Evolutionary conservation across 176 grass and related monocot species (phyloP).

Genomic region (Calamus simplicifolius): DNA sequence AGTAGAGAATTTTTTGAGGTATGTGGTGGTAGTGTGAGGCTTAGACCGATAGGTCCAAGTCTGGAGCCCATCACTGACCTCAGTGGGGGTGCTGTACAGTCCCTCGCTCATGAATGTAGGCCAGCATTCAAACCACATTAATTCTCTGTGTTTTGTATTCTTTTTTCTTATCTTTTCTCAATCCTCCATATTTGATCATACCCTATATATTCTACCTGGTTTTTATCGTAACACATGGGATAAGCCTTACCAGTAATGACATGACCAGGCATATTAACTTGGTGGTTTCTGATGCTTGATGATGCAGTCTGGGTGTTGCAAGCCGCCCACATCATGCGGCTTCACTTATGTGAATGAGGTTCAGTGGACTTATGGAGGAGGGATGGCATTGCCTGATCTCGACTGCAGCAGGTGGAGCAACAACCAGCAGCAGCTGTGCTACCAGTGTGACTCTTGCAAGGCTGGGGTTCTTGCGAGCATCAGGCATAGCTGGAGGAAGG

Average conservation of each 20-base stretch:
- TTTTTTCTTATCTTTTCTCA: too few relatives aligned
- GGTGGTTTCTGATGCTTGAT: background rate
- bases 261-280: background rate
- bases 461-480: slow-evolving; percentile 13
- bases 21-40: too few relatives aligned
- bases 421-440: slow-evolving; percentile 9
- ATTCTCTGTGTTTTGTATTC: too few relatives aligned
- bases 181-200: too few relatives aligned
- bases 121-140: too few relatives aligned
- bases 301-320: slow-evolving; percentile 13
- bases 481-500: slow-evolving; percentile 17
- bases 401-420: slow-evolving; percentile 11
- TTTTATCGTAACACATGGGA: background rate
- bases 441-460: slow-evolving; percentile 5
- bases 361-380: background rate
- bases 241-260: too few relatives aligned
- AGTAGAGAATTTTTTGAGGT: too few relatives aligned
- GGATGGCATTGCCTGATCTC: background rate
- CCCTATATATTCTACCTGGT: background rate
- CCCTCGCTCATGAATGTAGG: too few relatives aligned
- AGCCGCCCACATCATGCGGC: slow-evolving; percentile 10
- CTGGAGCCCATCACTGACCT: too few relatives aligned
- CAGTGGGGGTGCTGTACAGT: too few relatives aligned
- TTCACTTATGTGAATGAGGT: slow-evolving; percentile 8
- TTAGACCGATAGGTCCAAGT: too few relatives aligned